Evolutionary conservation across 345 rosid genomes (phyloP).

Genomic region (Hypericum androsaemum): DNA sequence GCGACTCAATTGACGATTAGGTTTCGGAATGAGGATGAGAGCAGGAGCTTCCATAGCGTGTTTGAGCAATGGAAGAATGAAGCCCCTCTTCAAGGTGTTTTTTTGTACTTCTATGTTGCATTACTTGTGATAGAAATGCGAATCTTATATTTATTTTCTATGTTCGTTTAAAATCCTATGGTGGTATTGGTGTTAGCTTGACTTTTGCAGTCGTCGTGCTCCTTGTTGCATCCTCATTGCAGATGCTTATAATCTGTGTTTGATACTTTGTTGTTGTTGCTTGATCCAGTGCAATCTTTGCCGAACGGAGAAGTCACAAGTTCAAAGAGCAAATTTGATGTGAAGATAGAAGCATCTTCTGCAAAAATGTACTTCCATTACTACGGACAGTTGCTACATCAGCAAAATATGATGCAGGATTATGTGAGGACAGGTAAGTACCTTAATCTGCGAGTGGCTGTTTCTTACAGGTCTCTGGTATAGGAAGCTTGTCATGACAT

Average conservation of each 20-base stretch:
- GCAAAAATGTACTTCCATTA: slow-evolving; percentile 99
- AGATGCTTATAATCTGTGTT: slow-evolving; percentile 3
- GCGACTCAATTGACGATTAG: slow-evolving; percentile 52
- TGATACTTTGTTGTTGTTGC: slow-evolving; percentile 11
- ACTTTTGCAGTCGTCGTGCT: background rate
- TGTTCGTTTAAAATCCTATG: slow-evolving; percentile 1
- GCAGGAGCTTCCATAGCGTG: slow-evolving; percentile 63
- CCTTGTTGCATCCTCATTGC: too few relatives aligned
- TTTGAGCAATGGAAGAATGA: slow-evolving; percentile 78
- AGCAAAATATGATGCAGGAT: slow-evolving; percentile 98
- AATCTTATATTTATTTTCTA: background rate
- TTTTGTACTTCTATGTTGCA: slow-evolving; percentile 19
- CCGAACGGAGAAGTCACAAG: slow-evolving; percentile 45
- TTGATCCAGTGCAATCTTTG: slow-evolving; percentile 31
- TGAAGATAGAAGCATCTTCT: slow-evolving; percentile 80
- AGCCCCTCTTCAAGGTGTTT: slow-evolving; percentile 48
- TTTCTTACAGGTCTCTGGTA: slow-evolving; percentile 2
- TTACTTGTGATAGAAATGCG: slow-evolving; percentile 5
- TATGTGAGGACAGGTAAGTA: slow-evolving; percentile 92
- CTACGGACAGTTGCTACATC: slow-evolving; percentile 91
- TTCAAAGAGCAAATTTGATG: slow-evolving; percentile 71
- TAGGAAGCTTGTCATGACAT: background rate
- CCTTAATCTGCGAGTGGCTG: slow-evolving; percentile 6
- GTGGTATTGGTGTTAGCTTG: background rate
- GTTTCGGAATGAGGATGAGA: slow-evolving; percentile 68